Evolutionary conservation across 2,329 filamentous ascomycete species (phyloP), one percentile per base, ranked within the genome.

Genomic region (Ophiostoma sp.): DNA sequence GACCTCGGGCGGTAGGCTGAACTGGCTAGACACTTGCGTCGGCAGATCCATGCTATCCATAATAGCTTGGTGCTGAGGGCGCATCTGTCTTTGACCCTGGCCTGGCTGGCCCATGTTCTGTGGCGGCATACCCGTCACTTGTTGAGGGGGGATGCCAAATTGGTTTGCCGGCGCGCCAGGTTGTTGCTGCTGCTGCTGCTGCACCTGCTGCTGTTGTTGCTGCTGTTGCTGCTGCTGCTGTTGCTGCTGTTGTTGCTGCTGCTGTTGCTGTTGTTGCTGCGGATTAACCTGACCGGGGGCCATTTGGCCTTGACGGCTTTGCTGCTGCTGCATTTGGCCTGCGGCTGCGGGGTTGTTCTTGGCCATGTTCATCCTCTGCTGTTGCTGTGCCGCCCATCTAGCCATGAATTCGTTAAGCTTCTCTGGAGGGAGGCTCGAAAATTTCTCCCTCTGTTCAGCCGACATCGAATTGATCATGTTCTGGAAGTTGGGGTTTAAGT

Each of bases 21-120:
- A 75, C 11, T 77, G 72, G 17, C 80, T 77, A 17, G 83, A 74
- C 5, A 85, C 76, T 17, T 80, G 78, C 2, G 78, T 76, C 0
- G 85, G 85, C 0, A 88, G 74, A 12, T 87, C 85, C 83, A 87
- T 83, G 11, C 76, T 80, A 74, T 87, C 85, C 83, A 87, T 86
- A 73, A 84, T 78, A 0, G 76, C 74, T 68, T 82, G 80, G 7
- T 82, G 79, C 33, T 84, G 83, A 4, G 71, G 63, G 25, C 70
- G 74, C 45, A 75, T 42, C 31, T 77, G 76, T 25, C 76, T 77
- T 45, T 79, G 78, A 19, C 78, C 61, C 2, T 77, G 71, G 12
- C 42, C 69, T 6, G 68, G 61, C 45, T 76, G 74, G 33, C 57
- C 45, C 72, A 75, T 72, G 45, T 74, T 73, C 28, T 72, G 73